Evolutionary conservation across 495 filamentous ascomycete species (phyloP).

Genomic region (Annulohypoxylon maeteangense): DNA sequence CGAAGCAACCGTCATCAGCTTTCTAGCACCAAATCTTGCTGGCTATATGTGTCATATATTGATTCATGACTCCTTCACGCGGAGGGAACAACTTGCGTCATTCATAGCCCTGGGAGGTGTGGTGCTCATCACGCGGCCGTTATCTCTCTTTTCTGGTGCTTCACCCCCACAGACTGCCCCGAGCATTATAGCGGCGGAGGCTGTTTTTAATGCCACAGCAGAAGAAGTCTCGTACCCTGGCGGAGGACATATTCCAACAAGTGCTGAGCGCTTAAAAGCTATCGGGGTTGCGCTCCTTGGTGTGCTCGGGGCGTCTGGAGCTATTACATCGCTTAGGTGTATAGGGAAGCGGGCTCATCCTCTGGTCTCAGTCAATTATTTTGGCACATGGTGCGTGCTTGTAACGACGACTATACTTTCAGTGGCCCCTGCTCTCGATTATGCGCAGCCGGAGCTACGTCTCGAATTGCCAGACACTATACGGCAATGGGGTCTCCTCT

Average conservation of each 20-base stretch:
- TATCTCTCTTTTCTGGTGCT: conserved; percentile 61
- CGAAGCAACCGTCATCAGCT: conserved; percentile 93
- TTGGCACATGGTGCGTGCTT: conserved; percentile 74
- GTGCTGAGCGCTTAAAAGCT: conserved; percentile 73
- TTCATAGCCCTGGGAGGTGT: conserved; percentile 83
- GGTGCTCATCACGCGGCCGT: conserved; percentile 83
- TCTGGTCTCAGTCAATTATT: conserved; percentile 88
- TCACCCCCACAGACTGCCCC: conserved; percentile 10
- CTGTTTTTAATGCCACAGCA: conserved; percentile 39
- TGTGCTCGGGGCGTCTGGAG: conserved; percentile 80
- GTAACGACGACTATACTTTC: conserved; percentile 70
- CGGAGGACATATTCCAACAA: conserved; percentile 38
- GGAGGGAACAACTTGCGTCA: conserved; percentile 78
- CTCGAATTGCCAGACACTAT: conserved; percentile 70
- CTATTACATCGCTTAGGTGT: conserved; percentile 83
- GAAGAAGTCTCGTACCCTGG: conserved; percentile 32
- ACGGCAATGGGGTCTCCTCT: conserved; percentile 76
- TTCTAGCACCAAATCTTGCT: conserved; percentile 83
- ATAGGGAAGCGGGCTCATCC: conserved; percentile 88
- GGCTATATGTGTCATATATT: conserved; percentile 85
- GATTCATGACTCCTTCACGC: conserved; percentile 79
- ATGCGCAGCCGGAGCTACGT: conserved; percentile 62
- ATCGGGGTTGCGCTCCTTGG: conserved; percentile 80
- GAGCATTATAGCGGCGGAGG: conserved; percentile 38
- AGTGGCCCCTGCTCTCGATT: conserved; percentile 56